phyloP scores from a whole-genome alignment of 2,329 filamentous ascomycete genomes.

The Stachybotrys chartarum region DNA sequence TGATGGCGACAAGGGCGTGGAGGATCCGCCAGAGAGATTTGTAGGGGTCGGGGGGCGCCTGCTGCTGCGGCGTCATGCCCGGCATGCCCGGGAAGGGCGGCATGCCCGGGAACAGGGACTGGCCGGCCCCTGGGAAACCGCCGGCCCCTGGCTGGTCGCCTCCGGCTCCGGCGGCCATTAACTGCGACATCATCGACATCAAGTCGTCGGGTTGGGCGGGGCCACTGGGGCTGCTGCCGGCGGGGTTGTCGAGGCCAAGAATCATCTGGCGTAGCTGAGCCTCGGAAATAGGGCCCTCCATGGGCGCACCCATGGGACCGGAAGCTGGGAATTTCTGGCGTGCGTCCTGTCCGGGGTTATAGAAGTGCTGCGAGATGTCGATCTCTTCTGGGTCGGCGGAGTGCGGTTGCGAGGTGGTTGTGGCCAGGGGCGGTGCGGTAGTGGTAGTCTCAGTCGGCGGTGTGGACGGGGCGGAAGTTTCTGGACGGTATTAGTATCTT shows the following conservation, averaged over 20 bases:
- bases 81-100: conserved; percentile 32
- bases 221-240: conserved; percentile 13
- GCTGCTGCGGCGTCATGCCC: conserved; percentile 18
- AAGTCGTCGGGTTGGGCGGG: conserved; percentile 25
- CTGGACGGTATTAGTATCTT: not conserved
- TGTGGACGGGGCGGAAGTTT: conserved; percentile 23
- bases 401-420: conserved; percentile 17
- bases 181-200: conserved; percentile 67
- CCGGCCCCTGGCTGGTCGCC: conserved; percentile 23
- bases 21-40: conserved; percentile 62
- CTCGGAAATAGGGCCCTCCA: conserved; percentile 38
- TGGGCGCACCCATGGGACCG: conserved; percentile 22
- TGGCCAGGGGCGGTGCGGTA: conserved; percentile 19
- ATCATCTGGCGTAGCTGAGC: conserved; percentile 59
- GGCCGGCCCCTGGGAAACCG: conserved; percentile 22
- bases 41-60: conserved; percentile 26
- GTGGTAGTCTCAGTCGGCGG: conserved; percentile 19
- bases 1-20: conserved; percentile 65
- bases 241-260: conserved; percentile 44
- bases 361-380: conserved; percentile 71
- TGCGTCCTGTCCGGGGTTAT: conserved; percentile 40
- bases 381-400: conserved; percentile 66
- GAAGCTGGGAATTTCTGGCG: conserved; percentile 11
- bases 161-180: conserved; percentile 42
- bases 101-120: conserved; percentile 26